Conservation (phyloP, 495 filamentous ascomycete species). For the Xylaria cubensis region DNA sequence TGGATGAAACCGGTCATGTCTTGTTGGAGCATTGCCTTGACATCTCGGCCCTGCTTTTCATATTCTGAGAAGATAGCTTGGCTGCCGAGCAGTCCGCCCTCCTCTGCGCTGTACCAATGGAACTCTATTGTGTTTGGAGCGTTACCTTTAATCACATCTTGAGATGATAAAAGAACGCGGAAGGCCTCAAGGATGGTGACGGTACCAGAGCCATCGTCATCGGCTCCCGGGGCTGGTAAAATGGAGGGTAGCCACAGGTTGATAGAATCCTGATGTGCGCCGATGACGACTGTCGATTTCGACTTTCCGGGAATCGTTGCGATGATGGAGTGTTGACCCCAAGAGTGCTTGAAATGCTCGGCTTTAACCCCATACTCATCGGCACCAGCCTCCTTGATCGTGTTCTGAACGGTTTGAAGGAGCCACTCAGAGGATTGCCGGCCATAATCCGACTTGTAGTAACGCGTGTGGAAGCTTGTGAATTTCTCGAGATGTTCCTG, state of each 20-base stretch:
- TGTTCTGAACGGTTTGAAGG: conserved; percentile 71
- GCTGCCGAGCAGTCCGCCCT: conserved; percentile 89
- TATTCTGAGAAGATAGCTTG: conserved; percentile 91
- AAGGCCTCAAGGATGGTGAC: conserved; percentile 69
- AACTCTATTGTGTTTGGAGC: conserved; percentile 91
- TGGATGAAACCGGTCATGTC: conserved; percentile 97
- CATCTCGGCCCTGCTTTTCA: conserved; percentile 71
- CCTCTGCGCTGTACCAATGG: conserved; percentile 98
- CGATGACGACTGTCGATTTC: conserved; percentile 78
- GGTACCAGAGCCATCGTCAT: conserved; percentile 66
- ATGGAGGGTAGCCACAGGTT: conserved; percentile 88
- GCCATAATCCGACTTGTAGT: conserved; percentile 87
- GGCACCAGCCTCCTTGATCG: conserved; percentile 73
- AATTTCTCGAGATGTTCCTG: conserved; percentile 76
- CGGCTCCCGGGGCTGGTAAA: conserved; percentile 69
- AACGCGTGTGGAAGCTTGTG: conserved; percentile 84
- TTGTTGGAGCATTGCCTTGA: conserved; percentile 98
- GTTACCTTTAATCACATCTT: conserved; percentile 59
- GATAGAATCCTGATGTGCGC: conserved; percentile 76
- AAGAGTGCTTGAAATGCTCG: conserved; percentile 77
- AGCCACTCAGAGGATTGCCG: conserved; percentile 92
- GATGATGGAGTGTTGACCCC: conserved; percentile 91
- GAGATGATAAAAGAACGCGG: conserved; percentile 60
- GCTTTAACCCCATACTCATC: conserved; percentile 70
- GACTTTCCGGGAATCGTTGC: conserved; percentile 88